Conservation (phyloP, 148 eudicot species). For the Chenopodium berlandieri region DNA sequence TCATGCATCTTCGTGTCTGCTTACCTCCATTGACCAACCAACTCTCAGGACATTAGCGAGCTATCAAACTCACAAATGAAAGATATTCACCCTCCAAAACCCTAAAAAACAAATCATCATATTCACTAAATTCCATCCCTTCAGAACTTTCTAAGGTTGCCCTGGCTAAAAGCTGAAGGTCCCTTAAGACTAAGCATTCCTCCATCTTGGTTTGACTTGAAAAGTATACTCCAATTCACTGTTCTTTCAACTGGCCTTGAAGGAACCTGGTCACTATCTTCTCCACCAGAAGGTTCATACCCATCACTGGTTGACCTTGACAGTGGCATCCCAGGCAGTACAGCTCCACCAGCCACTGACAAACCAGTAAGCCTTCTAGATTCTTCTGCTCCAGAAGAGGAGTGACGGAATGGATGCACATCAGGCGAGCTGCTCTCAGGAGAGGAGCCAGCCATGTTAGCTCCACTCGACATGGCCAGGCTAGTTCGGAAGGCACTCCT, state of each 20-base stretch:
- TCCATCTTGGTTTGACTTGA: slow-evolving; percentile 52
- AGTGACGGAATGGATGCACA: slow-evolving; percentile 57
- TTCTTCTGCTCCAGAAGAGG: slow-evolving; percentile 67
- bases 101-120: slow-evolving; percentile 7
- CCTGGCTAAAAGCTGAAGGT: slow-evolving; percentile 50
- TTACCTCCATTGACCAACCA: slow-evolving; percentile 1
- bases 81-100: slow-evolving; percentile 2
- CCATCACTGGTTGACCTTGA: slow-evolving; percentile 95
- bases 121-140: slow-evolving; percentile 8
- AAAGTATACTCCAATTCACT: slow-evolving; percentile 68
- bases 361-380: slow-evolving; percentile 51
- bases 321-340: slow-evolving; percentile 42
- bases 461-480: slow-evolving; percentile 44
- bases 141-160: slow-evolving; percentile 44
- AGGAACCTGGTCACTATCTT: slow-evolving; percentile 91
- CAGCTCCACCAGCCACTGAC: slow-evolving; percentile 32
- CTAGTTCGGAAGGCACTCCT: slow-evolving; percentile 57
- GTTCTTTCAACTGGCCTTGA: slow-evolving; percentile 51
- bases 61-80: slow-evolving; percentile 4
- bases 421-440: slow-evolving; percentile 98
- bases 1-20: slow-evolving; percentile 11
- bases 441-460: slow-evolving; percentile 57
- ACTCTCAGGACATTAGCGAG: slow-evolving; percentile 7
- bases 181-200: slow-evolving; percentile 38
- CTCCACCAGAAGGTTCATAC: slow-evolving; percentile 97